Conservation (phyloP, 1,284 basidiomycete genomes). For the Irpex lacteus region DNA sequence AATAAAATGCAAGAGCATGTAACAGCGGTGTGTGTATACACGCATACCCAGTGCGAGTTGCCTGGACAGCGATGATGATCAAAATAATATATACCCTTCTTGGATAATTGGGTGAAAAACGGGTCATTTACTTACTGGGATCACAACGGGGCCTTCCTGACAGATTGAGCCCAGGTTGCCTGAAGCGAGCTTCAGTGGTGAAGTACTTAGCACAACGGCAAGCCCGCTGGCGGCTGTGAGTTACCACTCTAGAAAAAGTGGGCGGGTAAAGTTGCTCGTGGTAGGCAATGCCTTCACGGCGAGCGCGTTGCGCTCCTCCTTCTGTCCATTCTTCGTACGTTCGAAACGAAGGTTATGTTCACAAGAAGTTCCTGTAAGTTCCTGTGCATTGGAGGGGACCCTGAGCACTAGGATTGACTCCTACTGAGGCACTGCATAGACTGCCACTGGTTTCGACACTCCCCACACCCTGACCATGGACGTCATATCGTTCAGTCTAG, state of each 20-base stretch:
- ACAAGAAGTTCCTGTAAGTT: background rate
- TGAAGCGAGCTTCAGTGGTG: background rate
- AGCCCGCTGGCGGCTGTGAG: background rate
- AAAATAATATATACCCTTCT: background rate
- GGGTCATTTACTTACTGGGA: background rate
- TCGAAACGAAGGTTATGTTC: background rate
- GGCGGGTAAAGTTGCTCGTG: background rate
- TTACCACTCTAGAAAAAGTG: background rate
- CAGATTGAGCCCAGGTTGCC: too few relatives aligned
- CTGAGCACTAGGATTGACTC: background rate
- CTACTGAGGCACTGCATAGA: background rate
- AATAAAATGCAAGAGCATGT: background rate
- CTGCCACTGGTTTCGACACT: too few relatives aligned
- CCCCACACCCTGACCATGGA: background rate
- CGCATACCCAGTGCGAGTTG: background rate
- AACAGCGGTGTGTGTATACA: background rate
- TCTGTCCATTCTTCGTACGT: background rate
- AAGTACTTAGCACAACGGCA: background rate
- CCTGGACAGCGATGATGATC: background rate
- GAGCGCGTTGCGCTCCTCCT: background rate
- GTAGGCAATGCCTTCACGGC: background rate
- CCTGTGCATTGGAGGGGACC: background rate
- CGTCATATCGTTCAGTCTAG: background rate
- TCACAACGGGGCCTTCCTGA: background rate
- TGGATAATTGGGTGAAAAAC: background rate